phyloP scores from a whole-genome alignment of 164 flowering plant species.

The Santalum album region DNA sequence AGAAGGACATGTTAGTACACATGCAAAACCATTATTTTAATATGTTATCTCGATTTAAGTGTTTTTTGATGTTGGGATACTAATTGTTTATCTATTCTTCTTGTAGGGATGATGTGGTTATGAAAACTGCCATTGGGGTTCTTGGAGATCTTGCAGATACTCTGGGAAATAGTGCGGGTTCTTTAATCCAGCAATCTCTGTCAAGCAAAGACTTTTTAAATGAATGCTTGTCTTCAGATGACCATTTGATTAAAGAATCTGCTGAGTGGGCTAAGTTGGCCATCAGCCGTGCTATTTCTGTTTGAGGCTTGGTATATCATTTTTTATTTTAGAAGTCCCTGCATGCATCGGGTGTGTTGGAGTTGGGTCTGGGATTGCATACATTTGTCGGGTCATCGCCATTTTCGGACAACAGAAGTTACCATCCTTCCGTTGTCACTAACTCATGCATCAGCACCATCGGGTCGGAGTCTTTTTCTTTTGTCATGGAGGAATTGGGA shows the following conservation, averaged over 20 bases:
- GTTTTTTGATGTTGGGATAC: background rate
- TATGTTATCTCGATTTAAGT: background rate
- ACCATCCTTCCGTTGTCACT: slow-evolving; percentile 22
- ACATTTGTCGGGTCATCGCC: slow-evolving; percentile 44
- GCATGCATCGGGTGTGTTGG: slow-evolving; percentile 65
- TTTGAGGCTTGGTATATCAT: slow-evolving; percentile 37
- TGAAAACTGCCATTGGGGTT: slow-evolving; percentile 79
- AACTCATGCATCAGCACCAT: slow-evolving; percentile 35
- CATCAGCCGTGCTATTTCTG: slow-evolving; percentile 59
- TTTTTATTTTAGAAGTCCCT: slow-evolving; percentile 36
- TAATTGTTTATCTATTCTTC: background rate
- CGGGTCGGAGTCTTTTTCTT: slow-evolving; percentile 17
- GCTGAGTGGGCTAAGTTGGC: slow-evolving; percentile 80
- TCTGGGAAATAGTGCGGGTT: slow-evolving; percentile 63
- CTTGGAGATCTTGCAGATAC: slow-evolving; percentile 89
- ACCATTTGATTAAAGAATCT: slow-evolving; percentile 72
- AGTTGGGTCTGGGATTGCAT: slow-evolving; percentile 43
- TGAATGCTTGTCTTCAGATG: slow-evolving; percentile 79
- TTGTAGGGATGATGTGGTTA: slow-evolving; percentile 73
- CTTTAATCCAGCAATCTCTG: slow-evolving; percentile 62
- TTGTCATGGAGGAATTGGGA: slow-evolving; percentile 23
- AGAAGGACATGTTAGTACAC: slow-evolving; percentile 57
- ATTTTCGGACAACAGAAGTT: slow-evolving; percentile 27
- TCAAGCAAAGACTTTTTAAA: slow-evolving; percentile 63
- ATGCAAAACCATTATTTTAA: background rate